These are phyloP conservation scores for Setomelanomma holmii DNA, from an alignment of 2,329 filamentous ascomycete species.

Conservation along the genomic window DNA sequence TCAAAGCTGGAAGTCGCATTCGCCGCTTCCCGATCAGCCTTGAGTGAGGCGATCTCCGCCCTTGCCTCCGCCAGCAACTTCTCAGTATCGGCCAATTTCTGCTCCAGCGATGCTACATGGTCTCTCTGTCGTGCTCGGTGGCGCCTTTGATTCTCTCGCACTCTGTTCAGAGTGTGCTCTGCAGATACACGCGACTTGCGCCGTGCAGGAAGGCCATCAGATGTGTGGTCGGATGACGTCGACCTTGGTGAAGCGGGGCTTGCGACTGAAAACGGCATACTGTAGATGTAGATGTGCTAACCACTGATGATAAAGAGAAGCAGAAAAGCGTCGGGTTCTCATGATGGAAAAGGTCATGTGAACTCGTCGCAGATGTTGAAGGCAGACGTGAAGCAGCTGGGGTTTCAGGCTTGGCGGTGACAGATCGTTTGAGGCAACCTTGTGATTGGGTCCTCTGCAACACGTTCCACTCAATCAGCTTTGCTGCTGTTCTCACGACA, in stretches of 20 bases:
- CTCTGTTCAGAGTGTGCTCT: constrained; percentile 49
- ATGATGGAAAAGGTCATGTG: neutral
- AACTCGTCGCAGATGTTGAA: constrained; percentile 1
- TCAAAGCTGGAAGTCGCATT: constrained; percentile 11
- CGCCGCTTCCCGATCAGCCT: constrained; percentile 20
- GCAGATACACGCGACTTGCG: constrained; percentile 37
- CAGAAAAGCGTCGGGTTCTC: neutral
- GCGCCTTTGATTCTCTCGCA: constrained; percentile 61
- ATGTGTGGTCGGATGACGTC: constrained; percentile 11
- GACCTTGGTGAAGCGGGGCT: constrained; percentile 15
- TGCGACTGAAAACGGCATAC: constrained; percentile 9
- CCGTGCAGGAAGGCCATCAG: constrained; percentile 10
- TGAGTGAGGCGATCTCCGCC: constrained; percentile 35
- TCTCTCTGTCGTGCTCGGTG: constrained; percentile 56
- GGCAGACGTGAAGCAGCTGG: constrained; percentile 16
- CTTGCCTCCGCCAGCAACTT: constrained; percentile 30
- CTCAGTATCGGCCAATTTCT: constrained; percentile 39
- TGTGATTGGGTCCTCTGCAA: constrained; percentile 32
- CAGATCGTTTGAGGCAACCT: constrained; percentile 26
- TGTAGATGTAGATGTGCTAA: neutral
- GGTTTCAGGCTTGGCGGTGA: constrained; percentile 38
- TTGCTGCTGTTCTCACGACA: neutral
- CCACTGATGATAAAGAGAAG: neutral
- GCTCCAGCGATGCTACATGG: constrained; percentile 51
- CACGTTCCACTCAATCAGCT: no score